These are phyloP conservation scores for Myriosclerotinia duriaeana DNA, from an alignment of 2,329 filamentous ascomycete species.

Conservation along the genomic window DNA sequence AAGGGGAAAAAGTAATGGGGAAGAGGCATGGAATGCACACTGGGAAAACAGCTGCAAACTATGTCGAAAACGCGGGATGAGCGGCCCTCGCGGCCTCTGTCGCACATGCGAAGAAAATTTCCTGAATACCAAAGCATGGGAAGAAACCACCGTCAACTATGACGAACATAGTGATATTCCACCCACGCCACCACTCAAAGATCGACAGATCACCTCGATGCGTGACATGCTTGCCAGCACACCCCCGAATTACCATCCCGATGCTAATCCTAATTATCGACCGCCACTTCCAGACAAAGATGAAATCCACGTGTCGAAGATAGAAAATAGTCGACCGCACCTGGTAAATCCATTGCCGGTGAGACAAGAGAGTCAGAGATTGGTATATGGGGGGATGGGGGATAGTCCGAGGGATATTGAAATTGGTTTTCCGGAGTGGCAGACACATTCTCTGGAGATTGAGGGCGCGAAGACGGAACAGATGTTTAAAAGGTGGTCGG, in stretches of 20 bases:
- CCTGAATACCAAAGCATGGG: not conserved
- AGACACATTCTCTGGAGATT: slow-evolving; percentile 1
- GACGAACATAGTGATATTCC: not conserved
- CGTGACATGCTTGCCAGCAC: not conserved
- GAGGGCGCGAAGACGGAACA: slow-evolving; percentile 7
- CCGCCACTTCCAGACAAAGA: not conserved
- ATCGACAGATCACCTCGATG: not conserved
- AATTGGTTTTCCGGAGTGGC: slow-evolving; percentile 12
- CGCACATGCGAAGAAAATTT: slow-evolving; percentile 3
- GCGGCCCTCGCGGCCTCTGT: not conserved
- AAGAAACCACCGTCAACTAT: not conserved
- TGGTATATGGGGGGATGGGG: slow-evolving; percentile 3
- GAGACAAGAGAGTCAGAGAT: slow-evolving; percentile 10
- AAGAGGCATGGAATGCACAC: not conserved
- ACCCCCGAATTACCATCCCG: not conserved
- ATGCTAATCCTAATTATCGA: not conserved
- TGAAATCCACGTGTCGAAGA: not conserved
- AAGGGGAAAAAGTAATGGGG: not conserved
- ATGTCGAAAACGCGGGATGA: not conserved
- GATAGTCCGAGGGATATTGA: slow-evolving; percentile 14
- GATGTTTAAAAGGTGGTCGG: slow-evolving; percentile 20
- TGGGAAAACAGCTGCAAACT: slow-evolving; percentile 3
- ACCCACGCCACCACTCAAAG: slow-evolving; percentile 9
- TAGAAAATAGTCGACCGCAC: slow-evolving; percentile 1
- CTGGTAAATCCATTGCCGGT: slow-evolving; percentile 14